Evolutionary conservation across 257 asterid species (phyloP).

Genomic region (Craterostigma plantagineum): DNA sequence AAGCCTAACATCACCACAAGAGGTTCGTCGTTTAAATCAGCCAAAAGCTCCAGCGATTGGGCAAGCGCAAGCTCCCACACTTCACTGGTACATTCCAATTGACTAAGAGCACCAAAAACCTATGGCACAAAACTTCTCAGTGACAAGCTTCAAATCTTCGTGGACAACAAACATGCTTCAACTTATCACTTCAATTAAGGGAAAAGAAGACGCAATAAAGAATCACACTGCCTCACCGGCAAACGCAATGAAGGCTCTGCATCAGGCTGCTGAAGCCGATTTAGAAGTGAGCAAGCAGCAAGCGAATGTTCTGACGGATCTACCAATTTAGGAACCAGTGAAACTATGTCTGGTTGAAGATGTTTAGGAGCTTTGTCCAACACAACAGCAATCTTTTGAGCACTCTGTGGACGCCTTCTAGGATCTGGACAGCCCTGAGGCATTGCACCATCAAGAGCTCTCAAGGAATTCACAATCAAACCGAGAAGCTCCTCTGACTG

Average conservation of each 20-base stretch:
- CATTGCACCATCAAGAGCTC: constrained; percentile 97
- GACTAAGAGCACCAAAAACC: constrained; percentile 95
- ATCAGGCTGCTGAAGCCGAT: constrained; percentile 77
- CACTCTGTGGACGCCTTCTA: constrained; percentile 93
- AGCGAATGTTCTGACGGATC: constrained; percentile 94
- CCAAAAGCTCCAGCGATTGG: constrained; percentile 68
- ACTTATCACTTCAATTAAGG: constrained; percentile 10
- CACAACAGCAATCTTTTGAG: constrained; percentile 82
- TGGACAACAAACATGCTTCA: too few relatives aligned
- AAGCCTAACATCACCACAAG: constrained; percentile 84
- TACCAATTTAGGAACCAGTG: constrained; percentile 84
- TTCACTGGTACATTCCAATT: constrained; percentile 85
- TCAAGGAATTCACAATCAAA: constrained; percentile 86
- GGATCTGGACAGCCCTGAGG: constrained; percentile 99
- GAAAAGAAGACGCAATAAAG: constrained; percentile 5
- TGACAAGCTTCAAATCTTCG: too few relatives aligned
- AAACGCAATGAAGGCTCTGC: constrained; percentile 73
- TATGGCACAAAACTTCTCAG: constrained; percentile 12
- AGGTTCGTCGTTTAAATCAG: constrained; percentile 69
- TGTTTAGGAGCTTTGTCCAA: constrained; percentile 95
- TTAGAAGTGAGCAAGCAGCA: constrained; percentile 87
- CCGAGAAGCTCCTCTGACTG: constrained; percentile 99
- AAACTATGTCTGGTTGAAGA: constrained; percentile 79
- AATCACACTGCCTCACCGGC: constrained; percentile 44
- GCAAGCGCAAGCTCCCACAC: constrained; percentile 86